A percentile compares a stretch with the other conserved stretches of the same genome.
Conservation (phyloP, 441 rosid species). For the Kokia cookei region DNA sequence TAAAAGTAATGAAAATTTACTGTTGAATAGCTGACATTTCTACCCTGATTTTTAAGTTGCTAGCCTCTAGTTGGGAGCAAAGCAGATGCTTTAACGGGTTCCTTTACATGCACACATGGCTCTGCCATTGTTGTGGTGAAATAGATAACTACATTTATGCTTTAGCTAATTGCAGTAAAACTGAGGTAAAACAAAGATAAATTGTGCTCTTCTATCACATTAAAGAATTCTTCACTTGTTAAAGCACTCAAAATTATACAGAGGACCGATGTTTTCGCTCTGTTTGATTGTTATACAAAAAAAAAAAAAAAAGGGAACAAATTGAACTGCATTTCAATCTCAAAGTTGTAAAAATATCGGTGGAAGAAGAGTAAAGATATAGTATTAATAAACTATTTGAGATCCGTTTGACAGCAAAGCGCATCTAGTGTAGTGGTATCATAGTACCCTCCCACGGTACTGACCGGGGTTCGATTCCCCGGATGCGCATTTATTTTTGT, state of each 20-base stretch:
- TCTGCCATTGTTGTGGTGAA: not conserved
- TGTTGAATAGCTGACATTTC: not conserved
- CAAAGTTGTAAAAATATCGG: not conserved
- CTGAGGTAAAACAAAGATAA: not conserved
- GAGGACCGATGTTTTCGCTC: not conserved
- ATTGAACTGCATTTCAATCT: not conserved
- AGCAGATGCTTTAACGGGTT: not conserved
- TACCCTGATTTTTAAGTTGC: not conserved
- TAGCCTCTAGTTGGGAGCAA: not conserved
- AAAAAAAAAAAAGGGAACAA: not conserved
- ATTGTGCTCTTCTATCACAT: not conserved
- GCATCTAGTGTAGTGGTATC: slow-evolving; percentile 46
- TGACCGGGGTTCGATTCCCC: slow-evolving; percentile 99
- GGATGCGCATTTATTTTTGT: slow-evolving; percentile 48
- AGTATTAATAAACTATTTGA: no score
- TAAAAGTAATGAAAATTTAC: not conserved
- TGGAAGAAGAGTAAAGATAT: no score
- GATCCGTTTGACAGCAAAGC: accelerated
- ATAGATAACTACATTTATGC: not conserved
- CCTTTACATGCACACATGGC: not conserved
- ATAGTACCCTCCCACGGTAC: slow-evolving; percentile 99
- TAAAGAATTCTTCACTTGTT: not conserved
- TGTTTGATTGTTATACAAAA: not conserved
- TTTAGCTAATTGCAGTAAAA: not conserved
- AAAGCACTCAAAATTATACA: not conserved